Percentiles rank a stretch among this genome's conserved stretches.
Conservation (phyloP, 1,284 basidiomycete genomes). For the Cutaneotrichosporon sp. region DNA sequence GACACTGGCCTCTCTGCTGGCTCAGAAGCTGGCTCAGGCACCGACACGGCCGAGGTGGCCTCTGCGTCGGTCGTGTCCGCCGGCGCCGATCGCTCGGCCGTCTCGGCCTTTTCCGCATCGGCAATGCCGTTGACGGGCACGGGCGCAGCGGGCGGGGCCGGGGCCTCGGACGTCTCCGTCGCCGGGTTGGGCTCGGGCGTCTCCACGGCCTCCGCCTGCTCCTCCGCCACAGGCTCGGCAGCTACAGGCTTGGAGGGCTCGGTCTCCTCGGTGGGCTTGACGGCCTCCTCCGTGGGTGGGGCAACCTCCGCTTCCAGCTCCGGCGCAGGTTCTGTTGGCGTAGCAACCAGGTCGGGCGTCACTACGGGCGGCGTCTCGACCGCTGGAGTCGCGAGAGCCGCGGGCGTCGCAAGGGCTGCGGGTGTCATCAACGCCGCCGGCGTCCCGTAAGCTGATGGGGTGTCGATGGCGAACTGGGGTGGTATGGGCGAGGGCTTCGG, state of each 20-base stretch:
- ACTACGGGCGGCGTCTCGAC: background rate
- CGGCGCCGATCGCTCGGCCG: background rate
- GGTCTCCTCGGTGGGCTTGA: too few relatives aligned
- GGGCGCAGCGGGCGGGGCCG: background rate
- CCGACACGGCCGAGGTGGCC: background rate
- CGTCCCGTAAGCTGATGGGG: background rate
- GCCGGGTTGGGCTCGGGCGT: background rate
- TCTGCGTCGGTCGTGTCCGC: background rate
- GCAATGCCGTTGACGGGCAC: background rate
- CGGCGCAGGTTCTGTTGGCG: constrained; percentile 4
- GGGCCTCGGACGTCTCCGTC: background rate
- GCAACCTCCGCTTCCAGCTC: background rate
- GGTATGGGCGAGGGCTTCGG: background rate
- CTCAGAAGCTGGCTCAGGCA: background rate
- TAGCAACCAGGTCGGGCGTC: background rate
- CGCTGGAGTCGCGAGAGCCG: background rate
- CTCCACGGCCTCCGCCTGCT: background rate
- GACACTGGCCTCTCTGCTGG: too few relatives aligned
- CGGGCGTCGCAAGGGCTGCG: background rate
- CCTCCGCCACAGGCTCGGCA: too few relatives aligned
- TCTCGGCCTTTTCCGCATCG: background rate
- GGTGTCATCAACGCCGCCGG: background rate
- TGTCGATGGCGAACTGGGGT: background rate
- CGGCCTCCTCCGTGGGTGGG: background rate
- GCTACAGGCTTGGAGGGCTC: too few relatives aligned